Conservation (phyloP, 345 rosid species). For the Tarenaya hassleriana region DNA sequence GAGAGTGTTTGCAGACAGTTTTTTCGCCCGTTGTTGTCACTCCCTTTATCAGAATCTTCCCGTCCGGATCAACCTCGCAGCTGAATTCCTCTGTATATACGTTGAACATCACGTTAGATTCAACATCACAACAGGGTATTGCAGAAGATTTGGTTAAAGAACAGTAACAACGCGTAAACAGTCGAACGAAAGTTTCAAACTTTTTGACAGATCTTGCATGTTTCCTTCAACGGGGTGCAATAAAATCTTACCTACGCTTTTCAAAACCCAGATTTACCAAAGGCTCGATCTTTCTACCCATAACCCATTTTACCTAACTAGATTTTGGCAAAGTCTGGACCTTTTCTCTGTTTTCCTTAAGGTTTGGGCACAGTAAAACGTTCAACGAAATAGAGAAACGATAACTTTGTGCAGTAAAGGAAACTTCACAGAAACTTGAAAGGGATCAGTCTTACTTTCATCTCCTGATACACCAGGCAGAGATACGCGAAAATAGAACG, state of each 20-base stretch:
- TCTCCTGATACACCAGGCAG: constrained; percentile 71
- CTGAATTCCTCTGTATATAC: constrained; percentile 67
- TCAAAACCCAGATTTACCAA: not conserved
- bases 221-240: not conserved
- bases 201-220: not conserved
- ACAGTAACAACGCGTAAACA: not conserved
- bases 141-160: not conserved
- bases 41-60: constrained; percentile 58
- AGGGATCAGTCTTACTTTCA: constrained; percentile 45
- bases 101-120: constrained; percentile 16
- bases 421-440: not conserved
- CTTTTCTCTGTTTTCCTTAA: not conserved
- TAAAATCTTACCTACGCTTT: too few species aligned
- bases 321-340: not conserved
- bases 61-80: constrained; percentile 55
- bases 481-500: constrained; percentile 52
- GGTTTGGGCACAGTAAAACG: not conserved
- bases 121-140: not conserved
- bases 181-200: not conserved
- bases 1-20: constrained; percentile 46
- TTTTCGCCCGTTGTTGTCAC: constrained; percentile 68
- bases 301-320: not conserved
- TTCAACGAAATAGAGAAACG: not conserved
- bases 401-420: not conserved
- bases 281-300: not conserved